phyloP scores from a whole-genome alignment of 192 early-diverging fungal genomes.

The Pilaira anomala region DNA sequence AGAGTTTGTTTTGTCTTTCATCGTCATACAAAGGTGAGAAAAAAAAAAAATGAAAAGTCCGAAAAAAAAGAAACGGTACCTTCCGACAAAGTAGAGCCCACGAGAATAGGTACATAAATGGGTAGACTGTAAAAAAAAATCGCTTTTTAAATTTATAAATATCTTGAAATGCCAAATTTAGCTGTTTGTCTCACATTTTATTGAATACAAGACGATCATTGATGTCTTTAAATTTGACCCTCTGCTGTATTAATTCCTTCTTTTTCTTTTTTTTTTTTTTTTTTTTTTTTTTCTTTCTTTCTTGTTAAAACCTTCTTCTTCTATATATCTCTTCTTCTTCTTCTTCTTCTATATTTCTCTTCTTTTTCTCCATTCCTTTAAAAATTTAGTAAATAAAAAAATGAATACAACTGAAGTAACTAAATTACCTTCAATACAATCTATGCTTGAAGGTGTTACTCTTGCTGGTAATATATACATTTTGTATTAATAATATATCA shows the following conservation, averaged over 20 bases:
- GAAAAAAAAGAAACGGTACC: too few species aligned
- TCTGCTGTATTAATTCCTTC: too few species aligned
- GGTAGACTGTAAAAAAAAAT: not conserved
- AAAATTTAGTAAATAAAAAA: slow-evolving; percentile 7
- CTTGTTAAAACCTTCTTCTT: slow-evolving; percentile 1
- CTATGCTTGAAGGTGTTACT: slow-evolving; percentile 49
- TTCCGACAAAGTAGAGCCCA: too few species aligned
- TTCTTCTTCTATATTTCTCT: slow-evolving; percentile 1
- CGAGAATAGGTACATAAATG: too few species aligned
- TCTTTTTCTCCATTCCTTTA: slow-evolving; percentile 12
- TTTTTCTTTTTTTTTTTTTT: slow-evolving; percentile 2
- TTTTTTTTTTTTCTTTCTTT: not conserved
- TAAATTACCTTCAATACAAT: slow-evolving; percentile 49
- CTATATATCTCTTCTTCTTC: slow-evolving; percentile 3
- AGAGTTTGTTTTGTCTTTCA: too few species aligned
- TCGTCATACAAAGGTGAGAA: too few species aligned
- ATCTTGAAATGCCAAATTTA: slow-evolving; percentile 9
- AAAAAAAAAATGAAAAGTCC: too few species aligned
- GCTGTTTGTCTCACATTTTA: not conserved
- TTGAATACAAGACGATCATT: slow-evolving; percentile 1
- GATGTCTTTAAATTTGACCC: slow-evolving; percentile 22
- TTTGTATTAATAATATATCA: slow-evolving; percentile 16
- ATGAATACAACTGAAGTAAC: slow-evolving; percentile 81
- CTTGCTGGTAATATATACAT: not conserved
- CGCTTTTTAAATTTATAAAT: slow-evolving; percentile 23